These are phyloP conservation scores for Kurtzmaniella cleridarum DNA, from an alignment of 805 yeast species.

Conservation along the genomic window DNA sequence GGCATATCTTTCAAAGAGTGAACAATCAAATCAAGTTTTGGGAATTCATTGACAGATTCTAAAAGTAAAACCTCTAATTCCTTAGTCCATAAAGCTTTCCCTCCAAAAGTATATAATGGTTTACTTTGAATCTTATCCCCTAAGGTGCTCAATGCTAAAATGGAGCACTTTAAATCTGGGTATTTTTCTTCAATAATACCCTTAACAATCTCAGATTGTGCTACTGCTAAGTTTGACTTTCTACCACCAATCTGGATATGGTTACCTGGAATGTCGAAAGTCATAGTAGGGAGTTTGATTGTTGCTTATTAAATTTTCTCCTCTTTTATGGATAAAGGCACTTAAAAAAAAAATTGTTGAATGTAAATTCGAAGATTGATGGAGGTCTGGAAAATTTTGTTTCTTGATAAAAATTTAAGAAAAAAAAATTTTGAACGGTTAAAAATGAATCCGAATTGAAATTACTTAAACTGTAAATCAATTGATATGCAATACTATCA, in stretches of 20 bases:
- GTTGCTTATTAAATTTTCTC: too few species aligned
- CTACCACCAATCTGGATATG: slow-evolving; percentile 75
- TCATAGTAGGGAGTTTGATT: slow-evolving; percentile 10
- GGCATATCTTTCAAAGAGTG: slow-evolving; percentile 94
- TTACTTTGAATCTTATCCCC: slow-evolving; percentile 85
- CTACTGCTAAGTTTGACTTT: slow-evolving; percentile 79
- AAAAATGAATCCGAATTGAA: neutral
- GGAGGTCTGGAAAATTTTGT: neutral
- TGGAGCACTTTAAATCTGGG: slow-evolving; percentile 67
- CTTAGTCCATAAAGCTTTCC: slow-evolving; percentile 94
- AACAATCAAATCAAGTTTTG: slow-evolving; percentile 80
- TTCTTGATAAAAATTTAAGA: neutral
- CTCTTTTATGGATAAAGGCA: slow-evolving; percentile 11
- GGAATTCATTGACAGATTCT: slow-evolving; percentile 53
- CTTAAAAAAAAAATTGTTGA: slow-evolving; percentile 2
- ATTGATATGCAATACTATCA: too few species aligned
- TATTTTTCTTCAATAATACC: slow-evolving; percentile 50
- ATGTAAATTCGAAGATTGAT: neutral
- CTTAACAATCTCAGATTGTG: slow-evolving; percentile 75
- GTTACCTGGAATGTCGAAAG: slow-evolving; percentile 20
- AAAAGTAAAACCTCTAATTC: slow-evolving; percentile 80
- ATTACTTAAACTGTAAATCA: neutral
- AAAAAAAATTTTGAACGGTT: neutral
- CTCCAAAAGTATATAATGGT: slow-evolving; percentile 93
- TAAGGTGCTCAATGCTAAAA: slow-evolving; percentile 74